Evolutionary conservation across 1,284 basidiomycete species (phyloP).

Genomic region (Malassezia cuniculi): DNA sequence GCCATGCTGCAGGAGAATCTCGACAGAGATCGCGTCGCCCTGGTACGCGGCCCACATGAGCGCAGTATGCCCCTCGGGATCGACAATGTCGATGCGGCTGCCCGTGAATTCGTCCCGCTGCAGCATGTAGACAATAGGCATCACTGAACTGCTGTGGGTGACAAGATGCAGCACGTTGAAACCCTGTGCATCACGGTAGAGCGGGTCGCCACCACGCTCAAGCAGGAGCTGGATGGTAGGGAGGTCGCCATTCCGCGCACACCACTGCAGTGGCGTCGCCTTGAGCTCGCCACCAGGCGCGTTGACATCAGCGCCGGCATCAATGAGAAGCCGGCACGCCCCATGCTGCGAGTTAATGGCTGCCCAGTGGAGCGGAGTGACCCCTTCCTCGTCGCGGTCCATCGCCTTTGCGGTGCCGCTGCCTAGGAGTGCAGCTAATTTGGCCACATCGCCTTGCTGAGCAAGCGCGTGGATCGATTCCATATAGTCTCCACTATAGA

Average conservation of each 20-base stretch:
- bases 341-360: conserved; percentile 70
- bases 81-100: conserved; percentile 45
- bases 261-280: conserved; percentile 97
- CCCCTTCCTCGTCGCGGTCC: conserved; percentile 74
- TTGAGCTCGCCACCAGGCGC: conserved; percentile 82
- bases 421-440: conserved; percentile 59
- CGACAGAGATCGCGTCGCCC: conserved; percentile 87
- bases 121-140: conserved; percentile 77
- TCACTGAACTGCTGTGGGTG: conserved; percentile 82
- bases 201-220: conserved; percentile 77
- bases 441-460: conserved; percentile 67
- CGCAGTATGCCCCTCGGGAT: conserved; percentile 81
- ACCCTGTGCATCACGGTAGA: conserved; percentile 77
- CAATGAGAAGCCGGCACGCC: conserved; percentile 52
- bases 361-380: conserved; percentile 93
- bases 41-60: conserved; percentile 99
- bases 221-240: conserved; percentile 86
- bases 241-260: conserved; percentile 79
- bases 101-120: conserved; percentile 57
- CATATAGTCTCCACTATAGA: too few relatives aligned
- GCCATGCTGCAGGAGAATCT: conserved; percentile 75
- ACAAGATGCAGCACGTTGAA: conserved; percentile 92
- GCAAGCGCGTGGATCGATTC: conserved; percentile 77
- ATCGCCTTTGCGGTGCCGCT: conserved; percentile 62
- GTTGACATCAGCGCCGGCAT: conserved; percentile 88